These are phyloP conservation scores for Ceratocystis papillata DNA, from an alignment of 2,329 filamentous ascomycete genomes.

Conservation along the genomic window DNA sequence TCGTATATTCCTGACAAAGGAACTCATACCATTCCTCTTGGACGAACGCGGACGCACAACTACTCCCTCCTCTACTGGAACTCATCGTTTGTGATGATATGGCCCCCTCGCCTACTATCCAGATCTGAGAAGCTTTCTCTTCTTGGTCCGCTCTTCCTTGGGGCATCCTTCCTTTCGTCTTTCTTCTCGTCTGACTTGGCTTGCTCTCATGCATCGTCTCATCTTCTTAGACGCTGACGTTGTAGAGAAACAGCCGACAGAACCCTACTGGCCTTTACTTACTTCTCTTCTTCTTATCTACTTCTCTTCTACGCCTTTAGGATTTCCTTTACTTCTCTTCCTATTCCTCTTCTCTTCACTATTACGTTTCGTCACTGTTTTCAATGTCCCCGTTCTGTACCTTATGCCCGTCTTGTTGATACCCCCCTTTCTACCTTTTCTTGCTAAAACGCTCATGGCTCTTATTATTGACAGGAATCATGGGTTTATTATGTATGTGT, in stretches of 20 bases:
- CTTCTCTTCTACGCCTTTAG: constrained; percentile 2
- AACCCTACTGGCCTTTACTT: background rate
- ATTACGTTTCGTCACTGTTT: constrained; percentile 1
- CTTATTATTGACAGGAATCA: background rate
- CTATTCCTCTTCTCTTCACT: constrained; percentile 16
- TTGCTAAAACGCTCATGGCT: constrained; percentile 5
- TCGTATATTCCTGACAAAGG: constrained; percentile 6
- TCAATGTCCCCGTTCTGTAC: constrained; percentile 13
- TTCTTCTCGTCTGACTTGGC: background rate
- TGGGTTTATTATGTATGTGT: background rate
- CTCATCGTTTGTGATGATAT: constrained; percentile 8
- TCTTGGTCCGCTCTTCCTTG: background rate
- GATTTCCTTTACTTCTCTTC: constrained; percentile 9
- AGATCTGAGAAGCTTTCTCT: background rate
- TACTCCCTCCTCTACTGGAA: background rate
- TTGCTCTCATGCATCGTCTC: background rate
- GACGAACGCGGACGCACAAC: background rate
- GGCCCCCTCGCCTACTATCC: background rate
- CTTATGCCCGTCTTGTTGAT: constrained; percentile 18
- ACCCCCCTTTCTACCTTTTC: constrained; percentile 12
- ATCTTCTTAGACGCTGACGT: constrained; percentile 3
- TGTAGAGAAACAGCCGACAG: background rate
- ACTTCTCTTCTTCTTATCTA: constrained; percentile 8
- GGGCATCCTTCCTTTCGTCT: background rate
- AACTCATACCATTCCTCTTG: background rate